phyloP scores from a whole-genome alignment of 345 rosid species.

The Aethionema arabicum region DNA sequence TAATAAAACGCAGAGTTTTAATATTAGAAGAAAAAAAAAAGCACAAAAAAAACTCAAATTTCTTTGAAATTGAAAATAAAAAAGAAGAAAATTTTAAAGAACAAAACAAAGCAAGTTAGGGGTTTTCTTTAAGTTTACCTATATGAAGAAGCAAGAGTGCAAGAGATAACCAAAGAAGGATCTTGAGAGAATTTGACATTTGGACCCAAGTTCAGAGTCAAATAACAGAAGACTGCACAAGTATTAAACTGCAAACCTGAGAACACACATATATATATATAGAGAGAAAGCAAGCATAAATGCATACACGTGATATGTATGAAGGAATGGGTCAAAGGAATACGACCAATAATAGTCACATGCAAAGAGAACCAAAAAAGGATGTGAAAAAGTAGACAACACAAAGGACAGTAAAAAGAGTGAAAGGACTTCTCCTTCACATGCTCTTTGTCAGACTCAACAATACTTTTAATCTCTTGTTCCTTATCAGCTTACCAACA shows the following conservation, averaged over 20 bases:
- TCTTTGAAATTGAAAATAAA: too few relatives aligned
- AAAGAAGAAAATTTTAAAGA: not conserved
- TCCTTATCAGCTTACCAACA: not conserved
- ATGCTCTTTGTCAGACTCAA: constrained; percentile 36
- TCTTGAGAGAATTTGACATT: constrained; percentile 27
- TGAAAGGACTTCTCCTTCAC: constrained; percentile 28
- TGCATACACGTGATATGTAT: not conserved
- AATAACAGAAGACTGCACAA: constrained; percentile 8
- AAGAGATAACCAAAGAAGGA: constrained; percentile 30
- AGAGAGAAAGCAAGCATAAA: constrained; percentile 1
- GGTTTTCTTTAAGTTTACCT: constrained; percentile 14
- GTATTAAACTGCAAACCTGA: not conserved
- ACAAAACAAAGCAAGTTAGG: not conserved
- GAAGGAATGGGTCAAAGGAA: constrained; percentile 28
- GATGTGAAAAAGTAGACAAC: constrained; percentile 17
- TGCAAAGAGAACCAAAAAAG: constrained; percentile 31
- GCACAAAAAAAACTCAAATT: too few relatives aligned
- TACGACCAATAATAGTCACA: constrained; percentile 37
- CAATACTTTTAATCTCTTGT: constrained; percentile 15
- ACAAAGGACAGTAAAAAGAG: constrained; percentile 26
- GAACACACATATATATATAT: not conserved
- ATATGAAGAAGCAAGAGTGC: constrained; percentile 28
- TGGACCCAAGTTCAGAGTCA: not conserved
- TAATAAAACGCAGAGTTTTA: too few relatives aligned
- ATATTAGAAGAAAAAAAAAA: too few relatives aligned